Percentiles rank a stretch among this genome's conserved stretches.
Evolutionary conservation across 2,329 filamentous ascomycete genomes (phyloP).

Genomic region (Ceratocystis alfenasii): DNA sequence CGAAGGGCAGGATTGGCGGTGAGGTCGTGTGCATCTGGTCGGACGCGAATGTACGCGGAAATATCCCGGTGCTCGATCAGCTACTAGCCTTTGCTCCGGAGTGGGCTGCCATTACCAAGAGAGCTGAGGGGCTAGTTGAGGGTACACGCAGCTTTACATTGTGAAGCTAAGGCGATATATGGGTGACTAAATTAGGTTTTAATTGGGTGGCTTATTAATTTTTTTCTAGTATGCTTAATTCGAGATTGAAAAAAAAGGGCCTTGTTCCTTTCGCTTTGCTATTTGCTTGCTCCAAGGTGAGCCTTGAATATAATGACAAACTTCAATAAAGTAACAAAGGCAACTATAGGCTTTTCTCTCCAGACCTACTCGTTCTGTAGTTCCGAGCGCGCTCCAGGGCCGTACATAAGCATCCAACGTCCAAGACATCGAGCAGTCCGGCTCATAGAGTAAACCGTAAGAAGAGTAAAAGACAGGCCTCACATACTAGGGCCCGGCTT

Average conservation of each 20-base stretch:
- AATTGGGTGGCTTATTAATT: slow-evolving; percentile 8
- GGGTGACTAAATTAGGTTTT: neutral
- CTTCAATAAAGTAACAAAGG: neutral
- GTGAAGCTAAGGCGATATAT: slow-evolving; percentile 26
- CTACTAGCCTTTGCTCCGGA: slow-evolving; percentile 59
- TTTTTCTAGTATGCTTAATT: slow-evolving; percentile 7
- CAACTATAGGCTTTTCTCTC: neutral
- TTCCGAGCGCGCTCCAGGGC: neutral
- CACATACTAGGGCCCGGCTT: slow-evolving; percentile 21
- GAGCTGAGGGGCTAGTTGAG: slow-evolving; percentile 67
- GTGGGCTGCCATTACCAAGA: slow-evolving; percentile 71
- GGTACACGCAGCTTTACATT: slow-evolving; percentile 58
- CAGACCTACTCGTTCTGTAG: neutral
- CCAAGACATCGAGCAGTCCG: too few relatives aligned
- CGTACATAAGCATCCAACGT: too few relatives aligned
- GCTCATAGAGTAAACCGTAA: neutral
- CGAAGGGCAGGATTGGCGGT: slow-evolving; percentile 40
- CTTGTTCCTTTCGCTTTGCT: neutral
- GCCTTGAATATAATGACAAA: neutral
- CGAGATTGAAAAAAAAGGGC: neutral
- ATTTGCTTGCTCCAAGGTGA: neutral
- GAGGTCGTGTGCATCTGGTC: slow-evolving; percentile 73
- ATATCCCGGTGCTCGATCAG: slow-evolving; percentile 77
- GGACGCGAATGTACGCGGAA: slow-evolving; percentile 60
- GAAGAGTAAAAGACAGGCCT: neutral